These are phyloP conservation scores for Tricholoma saponaceum DNA, from an alignment of 768 basidiomycete genomes.

Conservation along the genomic window DNA sequence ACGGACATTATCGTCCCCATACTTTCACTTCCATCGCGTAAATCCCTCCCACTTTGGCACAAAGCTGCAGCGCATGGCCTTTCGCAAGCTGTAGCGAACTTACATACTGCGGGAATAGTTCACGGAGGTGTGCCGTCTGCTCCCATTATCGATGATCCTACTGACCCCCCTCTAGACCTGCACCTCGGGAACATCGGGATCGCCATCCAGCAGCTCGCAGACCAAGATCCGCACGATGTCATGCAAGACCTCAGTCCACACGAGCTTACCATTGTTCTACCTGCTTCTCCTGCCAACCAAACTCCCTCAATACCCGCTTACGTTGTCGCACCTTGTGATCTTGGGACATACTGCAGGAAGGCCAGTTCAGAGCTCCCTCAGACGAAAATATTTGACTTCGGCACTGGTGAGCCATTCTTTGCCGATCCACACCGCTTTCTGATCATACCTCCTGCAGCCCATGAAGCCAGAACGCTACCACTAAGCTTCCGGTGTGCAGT, in stretches of 20 bases:
- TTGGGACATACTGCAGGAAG: background rate
- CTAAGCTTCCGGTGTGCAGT: conserved; percentile 2
- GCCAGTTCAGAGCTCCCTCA: background rate
- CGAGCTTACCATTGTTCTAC: conserved; percentile 2
- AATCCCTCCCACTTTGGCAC: background rate
- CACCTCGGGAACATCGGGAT: conserved; percentile 1
- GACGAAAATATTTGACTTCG: background rate
- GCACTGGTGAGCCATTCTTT: background rate
- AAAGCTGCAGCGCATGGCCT: background rate
- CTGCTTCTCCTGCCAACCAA: background rate
- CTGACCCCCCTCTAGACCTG: conserved; percentile 1
- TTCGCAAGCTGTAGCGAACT: background rate
- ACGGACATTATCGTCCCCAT: background rate
- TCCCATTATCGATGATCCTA: background rate
- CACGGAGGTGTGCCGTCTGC: background rate
- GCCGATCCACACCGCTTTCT: background rate
- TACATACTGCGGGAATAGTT: background rate
- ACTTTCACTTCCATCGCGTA: background rate
- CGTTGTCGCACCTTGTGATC: background rate
- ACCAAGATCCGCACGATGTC: background rate
- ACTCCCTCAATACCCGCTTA: background rate
- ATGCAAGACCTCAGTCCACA: conserved; percentile 1
- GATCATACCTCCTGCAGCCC: background rate
- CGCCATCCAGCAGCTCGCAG: background rate
- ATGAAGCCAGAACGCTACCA: background rate